Evolutionary conservation across 2,329 filamentous ascomycete genomes (phyloP).

Genomic region (Leptographium radiaticola): DNA sequence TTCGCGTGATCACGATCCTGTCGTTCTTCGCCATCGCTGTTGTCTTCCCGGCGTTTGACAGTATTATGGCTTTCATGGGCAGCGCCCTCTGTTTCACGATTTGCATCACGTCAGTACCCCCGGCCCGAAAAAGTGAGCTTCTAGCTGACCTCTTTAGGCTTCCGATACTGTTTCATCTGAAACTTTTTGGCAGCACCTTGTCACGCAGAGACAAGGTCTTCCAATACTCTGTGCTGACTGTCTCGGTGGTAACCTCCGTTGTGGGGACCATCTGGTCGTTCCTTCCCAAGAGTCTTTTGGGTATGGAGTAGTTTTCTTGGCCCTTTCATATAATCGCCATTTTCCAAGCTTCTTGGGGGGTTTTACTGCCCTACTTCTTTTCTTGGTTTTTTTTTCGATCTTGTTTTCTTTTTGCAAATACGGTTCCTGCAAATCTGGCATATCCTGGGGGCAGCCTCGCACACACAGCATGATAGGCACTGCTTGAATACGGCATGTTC

Average conservation of each 20-base stretch:
- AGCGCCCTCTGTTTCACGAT: conserved; percentile 86
- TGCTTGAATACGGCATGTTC: no score
- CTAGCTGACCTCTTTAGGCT: conserved; percentile 28
- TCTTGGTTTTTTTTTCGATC: background rate
- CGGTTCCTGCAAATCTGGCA: background rate
- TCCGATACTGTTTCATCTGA: conserved; percentile 78
- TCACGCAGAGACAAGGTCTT: conserved; percentile 46
- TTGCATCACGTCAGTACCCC: conserved; percentile 55
- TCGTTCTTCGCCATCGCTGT: conserved; percentile 63
- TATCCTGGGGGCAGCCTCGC: background rate
- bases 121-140: background rate
- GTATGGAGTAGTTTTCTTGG: conserved; percentile 25
- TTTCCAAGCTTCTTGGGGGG: background rate
- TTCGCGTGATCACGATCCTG: conserved; percentile 55
- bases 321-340: no score
- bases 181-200: conserved; percentile 70
- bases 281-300: conserved; percentile 63
- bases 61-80: conserved; percentile 84
- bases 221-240: conserved; percentile 54
- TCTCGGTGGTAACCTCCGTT: conserved; percentile 57
- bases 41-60: conserved; percentile 64
- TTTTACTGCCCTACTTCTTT: background rate
- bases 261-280: conserved; percentile 82
- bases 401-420: background rate
- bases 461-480: background rate